Conservation (phyloP, 73 alveolate genomes). For the Paramecium sonneborni region DNA sequence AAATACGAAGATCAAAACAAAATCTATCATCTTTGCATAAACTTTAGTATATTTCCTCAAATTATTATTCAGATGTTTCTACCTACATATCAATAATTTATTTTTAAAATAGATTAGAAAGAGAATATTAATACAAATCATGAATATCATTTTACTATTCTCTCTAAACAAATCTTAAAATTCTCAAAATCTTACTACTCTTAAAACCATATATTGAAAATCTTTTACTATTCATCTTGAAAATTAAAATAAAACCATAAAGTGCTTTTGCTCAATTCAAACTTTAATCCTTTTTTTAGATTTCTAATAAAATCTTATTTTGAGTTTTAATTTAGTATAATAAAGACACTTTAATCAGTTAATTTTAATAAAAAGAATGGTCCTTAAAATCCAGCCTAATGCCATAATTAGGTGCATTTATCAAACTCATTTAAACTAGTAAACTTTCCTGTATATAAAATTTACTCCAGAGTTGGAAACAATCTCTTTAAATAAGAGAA, state of each 20-base stretch:
- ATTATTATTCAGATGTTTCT: not conserved
- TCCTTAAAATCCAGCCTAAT: slow-evolving; percentile 47
- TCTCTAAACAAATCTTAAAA: not conserved
- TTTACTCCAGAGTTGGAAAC: slow-evolving; percentile 2
- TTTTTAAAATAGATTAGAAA: not conserved
- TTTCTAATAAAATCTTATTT: not conserved
- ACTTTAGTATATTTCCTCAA: not conserved
- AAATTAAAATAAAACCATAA: slow-evolving; percentile 23
- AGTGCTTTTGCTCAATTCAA: not conserved
- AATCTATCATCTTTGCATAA: not conserved
- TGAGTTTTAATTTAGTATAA: not conserved
- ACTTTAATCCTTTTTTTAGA: not conserved
- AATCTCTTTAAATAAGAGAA: slow-evolving; percentile 16
- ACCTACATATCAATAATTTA: not conserved
- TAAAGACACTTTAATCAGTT: not conserved
- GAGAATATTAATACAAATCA: not conserved
- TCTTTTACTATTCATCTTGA: not conserved
- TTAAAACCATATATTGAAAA: not conserved
- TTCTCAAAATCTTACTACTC: not conserved
- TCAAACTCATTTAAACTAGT: slow-evolving; percentile 29
- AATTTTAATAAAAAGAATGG: not conserved
- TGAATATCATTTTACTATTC: not conserved
- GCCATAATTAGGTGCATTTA: slow-evolving; percentile 42
- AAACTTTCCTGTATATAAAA: not conserved
- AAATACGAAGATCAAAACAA: not conserved